Evolutionary conservation across 1,284 basidiomycete species (phyloP).

Genomic region (Sporisorium reilianum): DNA sequence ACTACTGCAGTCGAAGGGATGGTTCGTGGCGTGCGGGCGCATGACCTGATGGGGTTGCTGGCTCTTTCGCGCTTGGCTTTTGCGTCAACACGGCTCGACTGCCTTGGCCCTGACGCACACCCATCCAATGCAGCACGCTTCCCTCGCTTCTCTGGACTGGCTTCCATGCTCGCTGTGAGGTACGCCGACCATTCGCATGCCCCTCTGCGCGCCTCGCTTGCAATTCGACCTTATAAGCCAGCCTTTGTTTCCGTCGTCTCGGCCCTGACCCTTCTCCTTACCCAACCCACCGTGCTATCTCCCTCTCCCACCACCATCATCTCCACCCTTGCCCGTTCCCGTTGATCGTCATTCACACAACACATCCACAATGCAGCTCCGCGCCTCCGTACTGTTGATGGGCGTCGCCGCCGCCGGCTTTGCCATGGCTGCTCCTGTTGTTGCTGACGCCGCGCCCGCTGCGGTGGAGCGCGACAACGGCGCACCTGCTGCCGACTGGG

Average conservation of each 20-base stretch:
- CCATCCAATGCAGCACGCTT: constrained; percentile 37
- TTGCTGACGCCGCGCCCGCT: constrained; percentile 13
- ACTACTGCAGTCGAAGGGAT: constrained; percentile 5
- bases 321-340: background rate
- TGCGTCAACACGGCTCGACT: background rate
- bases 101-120: background rate
- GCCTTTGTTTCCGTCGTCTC: background rate
- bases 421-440: constrained; percentile 32
- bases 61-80: no score
- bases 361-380: constrained; percentile 35
- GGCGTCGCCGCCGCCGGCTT: constrained; percentile 36
- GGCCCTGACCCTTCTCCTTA: background rate
- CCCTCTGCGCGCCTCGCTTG: constrained; percentile 1
- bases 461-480: constrained; percentile 39
- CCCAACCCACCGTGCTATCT: background rate
- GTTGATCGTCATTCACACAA: background rate
- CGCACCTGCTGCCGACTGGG: constrained; percentile 28
- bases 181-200: constrained; percentile 10
- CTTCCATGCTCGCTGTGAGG: constrained; percentile 28
- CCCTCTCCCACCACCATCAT: constrained; percentile 12
- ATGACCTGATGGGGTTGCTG: no score
- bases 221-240: constrained; percentile 6
- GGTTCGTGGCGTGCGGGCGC: no score
- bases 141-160: constrained; percentile 32
- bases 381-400: constrained; percentile 38